Percentiles rank a stretch among this genome's conserved stretches.
These are phyloP conservation scores for Dacryopinax spathularia DNA, from an alignment of 768 basidiomycete genomes.

Conservation along the genomic window DNA sequence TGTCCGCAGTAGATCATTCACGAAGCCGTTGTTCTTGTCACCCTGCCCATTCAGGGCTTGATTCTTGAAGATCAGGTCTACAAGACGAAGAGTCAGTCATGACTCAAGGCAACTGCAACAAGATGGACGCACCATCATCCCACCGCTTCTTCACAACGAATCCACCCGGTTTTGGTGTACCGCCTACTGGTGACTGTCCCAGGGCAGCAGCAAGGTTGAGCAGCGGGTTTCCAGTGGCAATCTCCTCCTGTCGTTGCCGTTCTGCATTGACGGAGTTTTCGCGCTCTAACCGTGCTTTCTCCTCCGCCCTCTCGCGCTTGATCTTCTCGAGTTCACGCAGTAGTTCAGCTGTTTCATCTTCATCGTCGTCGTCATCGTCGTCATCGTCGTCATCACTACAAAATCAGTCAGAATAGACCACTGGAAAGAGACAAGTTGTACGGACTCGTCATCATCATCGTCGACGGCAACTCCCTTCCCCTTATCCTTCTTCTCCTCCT, in stretches of 20 bases:
- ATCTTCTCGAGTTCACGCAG: conserved; percentile 97
- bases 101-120: background rate
- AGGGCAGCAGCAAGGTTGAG: conserved; percentile 84
- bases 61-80: conserved; percentile 97
- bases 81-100: conserved; percentile 15
- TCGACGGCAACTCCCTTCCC: conserved; percentile 25
- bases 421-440: conserved; percentile 4
- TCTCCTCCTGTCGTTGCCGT: conserved; percentile 50
- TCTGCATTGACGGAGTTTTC: conserved; percentile 35
- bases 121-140: conserved; percentile 63
- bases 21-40: conserved; percentile 59
- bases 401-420: background rate
- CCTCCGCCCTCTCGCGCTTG: conserved; percentile 87
- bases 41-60: conserved; percentile 65
- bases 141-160: conserved; percentile 87
- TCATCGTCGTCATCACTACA: conserved; percentile 32
- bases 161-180: conserved; percentile 57
- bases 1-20: conserved; percentile 87
- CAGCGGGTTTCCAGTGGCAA: conserved; percentile 77
- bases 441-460: conserved; percentile 22
- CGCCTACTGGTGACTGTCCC: conserved; percentile 48
- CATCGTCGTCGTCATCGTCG: conserved; percentile 46
- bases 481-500: conserved; percentile 32
- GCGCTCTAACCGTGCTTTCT: conserved; percentile 50
- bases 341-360: conserved; percentile 86